These are phyloP conservation scores for Cryptococcus jaspeensis DNA, from an alignment of 1,284 basidiomycete species.

Conservation along the genomic window DNA sequence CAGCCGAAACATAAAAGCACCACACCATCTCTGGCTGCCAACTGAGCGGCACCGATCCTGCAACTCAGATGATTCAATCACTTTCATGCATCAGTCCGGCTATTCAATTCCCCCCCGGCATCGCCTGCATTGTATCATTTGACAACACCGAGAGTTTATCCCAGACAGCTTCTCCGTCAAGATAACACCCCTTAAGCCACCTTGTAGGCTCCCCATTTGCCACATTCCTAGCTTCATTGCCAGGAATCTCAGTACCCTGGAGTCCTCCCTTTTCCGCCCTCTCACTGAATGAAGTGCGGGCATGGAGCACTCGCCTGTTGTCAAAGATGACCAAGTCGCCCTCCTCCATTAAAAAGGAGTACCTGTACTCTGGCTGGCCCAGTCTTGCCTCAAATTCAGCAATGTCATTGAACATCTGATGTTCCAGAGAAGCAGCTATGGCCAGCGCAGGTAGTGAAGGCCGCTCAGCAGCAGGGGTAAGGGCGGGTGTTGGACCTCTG, in stretches of 20 bases:
- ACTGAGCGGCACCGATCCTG: too few relatives aligned
- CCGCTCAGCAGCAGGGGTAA: too few relatives aligned
- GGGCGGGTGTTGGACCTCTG: constrained; percentile 59
- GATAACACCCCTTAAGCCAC: constrained; percentile 84
- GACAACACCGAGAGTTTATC: constrained; percentile 53
- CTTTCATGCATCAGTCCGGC: too few relatives aligned
- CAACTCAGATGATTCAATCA: too few relatives aligned
- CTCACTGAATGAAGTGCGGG: constrained; percentile 72
- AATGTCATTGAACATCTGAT: constrained; percentile 66
- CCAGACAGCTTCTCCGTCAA: constrained; percentile 73
- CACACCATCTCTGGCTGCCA: too few relatives aligned
- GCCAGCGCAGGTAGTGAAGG: background rate
- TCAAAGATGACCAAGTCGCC: constrained; percentile 91
- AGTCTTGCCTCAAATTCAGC: constrained; percentile 63
- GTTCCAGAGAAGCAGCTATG: constrained; percentile 1
- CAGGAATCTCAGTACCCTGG: constrained; percentile 37
- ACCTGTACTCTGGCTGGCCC: constrained; percentile 60
- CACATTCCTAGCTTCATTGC: constrained; percentile 33
- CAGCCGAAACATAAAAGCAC: too few relatives aligned
- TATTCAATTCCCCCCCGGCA: too few relatives aligned
- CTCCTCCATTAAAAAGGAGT: constrained; percentile 69
- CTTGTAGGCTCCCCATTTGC: constrained; percentile 57
- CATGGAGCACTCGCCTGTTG: constrained; percentile 89
- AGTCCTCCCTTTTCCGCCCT: constrained; percentile 27
- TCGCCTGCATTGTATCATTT: background rate